Evolutionary conservation across 768 basidiomycete genomes (phyloP), one percentile per base, ranked within the genome.

Genomic region (Brasilioporus rufonigricans): DNA sequence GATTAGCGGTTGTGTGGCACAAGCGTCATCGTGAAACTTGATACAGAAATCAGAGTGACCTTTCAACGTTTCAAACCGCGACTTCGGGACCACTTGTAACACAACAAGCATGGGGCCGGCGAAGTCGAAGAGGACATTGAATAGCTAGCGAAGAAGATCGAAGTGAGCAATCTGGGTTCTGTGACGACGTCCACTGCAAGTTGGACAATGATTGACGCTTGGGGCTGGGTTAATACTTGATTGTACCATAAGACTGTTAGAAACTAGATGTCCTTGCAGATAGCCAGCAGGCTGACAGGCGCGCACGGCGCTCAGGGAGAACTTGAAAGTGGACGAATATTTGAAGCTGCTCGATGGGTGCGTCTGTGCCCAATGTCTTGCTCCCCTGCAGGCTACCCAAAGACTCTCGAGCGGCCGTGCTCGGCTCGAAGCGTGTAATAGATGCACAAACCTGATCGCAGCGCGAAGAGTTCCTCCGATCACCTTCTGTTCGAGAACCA

Each of bases 101-200:
- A 9, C 27, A 29, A 29, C 27, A 29, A 29, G 27, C 27, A 45
- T 76, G 87, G 50, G n/a, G 84, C 85, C 1, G 83, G 82, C 5
- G 91, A 93, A 65, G 69, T 94, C 54, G 76, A 90, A 29, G 87
- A 87, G 50, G 93, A 94, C 64, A 71, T 93, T 18, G 85, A 86
- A 35, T 63, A 72, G 0, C 77, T 89, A 19, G 74, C 77, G 8
- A 75, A 77, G 36, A 82, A 86, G 51, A 73, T 95, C n/a, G 89
- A 95, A 76, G 67, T 68, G 26, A 56, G 67, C 86, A n/a, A 89
- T 57, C 27, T n/a, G n/a, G n/a, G n/a, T n/a, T n/a, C n/a, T n/a
- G n/a, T n/a, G 27, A 29, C 4, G 39, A 19, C 19, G 27, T 29
- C 27, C 27, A 12, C n/a, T n/a, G n/a, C n/a, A 31, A 6, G 10